Conservation (phyloP, 2,329 filamentous ascomycete species). For the Capronia coronata region DNA sequence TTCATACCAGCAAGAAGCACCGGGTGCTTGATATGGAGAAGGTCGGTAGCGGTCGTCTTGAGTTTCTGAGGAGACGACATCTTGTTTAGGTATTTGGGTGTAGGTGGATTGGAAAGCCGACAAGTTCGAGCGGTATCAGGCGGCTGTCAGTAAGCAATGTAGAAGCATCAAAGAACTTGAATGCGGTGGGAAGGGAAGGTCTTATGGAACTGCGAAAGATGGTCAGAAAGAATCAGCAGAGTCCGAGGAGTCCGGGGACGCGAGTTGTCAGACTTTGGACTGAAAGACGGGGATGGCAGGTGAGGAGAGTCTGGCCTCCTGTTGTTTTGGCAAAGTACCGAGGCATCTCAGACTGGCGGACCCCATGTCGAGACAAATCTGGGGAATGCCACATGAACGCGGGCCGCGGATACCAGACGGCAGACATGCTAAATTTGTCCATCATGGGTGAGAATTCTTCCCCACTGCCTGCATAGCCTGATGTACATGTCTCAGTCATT, state of each 20-base stretch:
- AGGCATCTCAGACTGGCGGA: slow-evolving; percentile 5
- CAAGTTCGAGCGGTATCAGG: background rate
- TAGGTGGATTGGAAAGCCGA: background rate
- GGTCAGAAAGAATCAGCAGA: background rate
- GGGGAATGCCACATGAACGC: background rate
- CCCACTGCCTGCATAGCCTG: no score
- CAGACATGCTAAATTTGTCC: no score
- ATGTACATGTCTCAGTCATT: no score
- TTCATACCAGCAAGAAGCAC: slow-evolving; percentile 97
- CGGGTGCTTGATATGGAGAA: slow-evolving; percentile 96
- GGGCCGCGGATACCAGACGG: background rate
- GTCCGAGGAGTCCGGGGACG: background rate
- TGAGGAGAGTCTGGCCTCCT: no score
- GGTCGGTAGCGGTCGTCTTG: slow-evolving; percentile 86
- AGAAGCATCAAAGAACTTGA: no score
- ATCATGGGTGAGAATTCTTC: no score
- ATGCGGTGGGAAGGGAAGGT: background rate
- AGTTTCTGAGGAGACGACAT: slow-evolving; percentile 62
- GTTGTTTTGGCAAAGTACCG: slow-evolving; percentile 13
- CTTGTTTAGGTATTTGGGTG: slow-evolving; percentile 3
- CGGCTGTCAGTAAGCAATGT: background rate
- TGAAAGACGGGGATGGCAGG: background rate
- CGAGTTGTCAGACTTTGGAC: background rate
- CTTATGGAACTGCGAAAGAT: background rate
- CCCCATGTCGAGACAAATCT: no score